phyloP scores from a whole-genome alignment of 371 early-diverging fungal species.

The Encephalitozoon hellem region DNA sequence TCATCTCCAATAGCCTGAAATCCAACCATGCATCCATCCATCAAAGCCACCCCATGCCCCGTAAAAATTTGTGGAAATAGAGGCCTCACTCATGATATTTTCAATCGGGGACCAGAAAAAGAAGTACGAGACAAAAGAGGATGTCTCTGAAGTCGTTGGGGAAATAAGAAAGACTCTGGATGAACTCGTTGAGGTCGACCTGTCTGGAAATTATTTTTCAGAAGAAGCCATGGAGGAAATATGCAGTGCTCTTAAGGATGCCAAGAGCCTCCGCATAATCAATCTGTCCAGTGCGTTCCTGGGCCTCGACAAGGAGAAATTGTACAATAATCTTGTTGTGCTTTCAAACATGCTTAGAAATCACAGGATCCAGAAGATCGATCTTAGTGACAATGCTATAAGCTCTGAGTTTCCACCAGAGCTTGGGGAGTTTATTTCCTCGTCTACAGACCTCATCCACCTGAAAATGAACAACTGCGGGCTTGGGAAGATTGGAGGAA shows the following conservation, averaged over 20 bases:
- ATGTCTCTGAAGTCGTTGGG: slow-evolving; percentile 34
- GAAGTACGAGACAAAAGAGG: slow-evolving; percentile 50
- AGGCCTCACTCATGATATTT: slow-evolving; percentile 36
- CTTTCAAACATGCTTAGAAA: slow-evolving; percentile 35
- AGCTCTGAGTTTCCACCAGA: slow-evolving; percentile 56
- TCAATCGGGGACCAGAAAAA: slow-evolving; percentile 53
- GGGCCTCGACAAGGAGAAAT: slow-evolving; percentile 48
- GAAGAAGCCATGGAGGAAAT: slow-evolving; percentile 52
- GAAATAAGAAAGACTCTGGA: slow-evolving; percentile 20
- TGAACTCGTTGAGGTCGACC: slow-evolving; percentile 47
- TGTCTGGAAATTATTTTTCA: slow-evolving; percentile 54
- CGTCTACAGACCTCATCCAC: slow-evolving; percentile 38
- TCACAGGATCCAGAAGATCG: slow-evolving; percentile 39
- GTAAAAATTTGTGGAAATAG: not conserved
- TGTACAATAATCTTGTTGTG: slow-evolving; percentile 38
- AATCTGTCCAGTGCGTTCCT: slow-evolving; percentile 53
- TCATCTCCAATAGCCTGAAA: not conserved
- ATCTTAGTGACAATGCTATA: slow-evolving; percentile 61
- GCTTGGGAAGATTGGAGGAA: slow-evolving; percentile 58
- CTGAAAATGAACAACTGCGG: slow-evolving; percentile 61
- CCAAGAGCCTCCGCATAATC: slow-evolving; percentile 34
- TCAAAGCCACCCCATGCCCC: not conserved
- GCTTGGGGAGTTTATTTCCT: slow-evolving; percentile 47
- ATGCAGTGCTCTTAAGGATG: slow-evolving; percentile 34
- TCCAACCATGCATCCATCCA: not conserved